A percentile compares a stretch with the other conserved stretches of the same genome.
Evolutionary conservation across 768 basidiomycete genomes (phyloP).

Genomic region (Xerocomus spinulosus): DNA sequence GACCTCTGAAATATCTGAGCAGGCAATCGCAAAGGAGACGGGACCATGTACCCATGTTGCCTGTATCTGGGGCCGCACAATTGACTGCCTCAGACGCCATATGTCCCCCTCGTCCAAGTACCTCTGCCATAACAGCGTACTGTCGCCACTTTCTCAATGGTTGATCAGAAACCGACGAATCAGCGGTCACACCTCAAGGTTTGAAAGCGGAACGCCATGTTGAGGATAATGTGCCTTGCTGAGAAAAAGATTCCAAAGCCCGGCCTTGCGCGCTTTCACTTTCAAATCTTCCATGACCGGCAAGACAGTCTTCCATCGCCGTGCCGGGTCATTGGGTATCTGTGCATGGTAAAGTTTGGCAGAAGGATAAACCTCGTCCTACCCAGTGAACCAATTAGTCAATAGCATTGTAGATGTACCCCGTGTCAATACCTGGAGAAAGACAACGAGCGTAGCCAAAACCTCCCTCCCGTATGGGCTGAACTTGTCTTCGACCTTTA

Average conservation of each 20-base stretch:
- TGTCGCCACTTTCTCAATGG: slow-evolving; percentile 28
- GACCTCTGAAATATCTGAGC: slow-evolving; percentile 62
- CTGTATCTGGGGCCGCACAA: slow-evolving; percentile 95
- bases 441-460: slow-evolving; percentile 75
- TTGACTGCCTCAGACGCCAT: slow-evolving; percentile 86
- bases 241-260: slow-evolving; percentile 96
- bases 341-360: slow-evolving; percentile 73
- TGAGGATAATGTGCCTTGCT: slow-evolving; percentile 92
- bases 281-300: slow-evolving; percentile 83
- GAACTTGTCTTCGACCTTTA: slow-evolving; percentile 87
- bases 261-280: slow-evolving; percentile 77
- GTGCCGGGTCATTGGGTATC: slow-evolving; percentile 65
- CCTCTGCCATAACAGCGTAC: slow-evolving; percentile 98
- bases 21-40: background rate
- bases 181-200: slow-evolving; percentile 69
- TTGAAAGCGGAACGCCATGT: slow-evolving; percentile 83
- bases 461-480: slow-evolving; percentile 85
- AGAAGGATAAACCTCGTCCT: slow-evolving; percentile 90
- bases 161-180: background rate
- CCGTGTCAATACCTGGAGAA: slow-evolving; percentile 62
- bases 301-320: slow-evolving; percentile 82
- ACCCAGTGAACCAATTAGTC: background rate
- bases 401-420: background rate
- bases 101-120: slow-evolving; percentile 80
- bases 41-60: slow-evolving; percentile 78